Evolutionary conservation across 1,284 basidiomycete genomes (phyloP), one percentile per base, ranked within the genome.

Genomic region (Marasmius oreades): DNA sequence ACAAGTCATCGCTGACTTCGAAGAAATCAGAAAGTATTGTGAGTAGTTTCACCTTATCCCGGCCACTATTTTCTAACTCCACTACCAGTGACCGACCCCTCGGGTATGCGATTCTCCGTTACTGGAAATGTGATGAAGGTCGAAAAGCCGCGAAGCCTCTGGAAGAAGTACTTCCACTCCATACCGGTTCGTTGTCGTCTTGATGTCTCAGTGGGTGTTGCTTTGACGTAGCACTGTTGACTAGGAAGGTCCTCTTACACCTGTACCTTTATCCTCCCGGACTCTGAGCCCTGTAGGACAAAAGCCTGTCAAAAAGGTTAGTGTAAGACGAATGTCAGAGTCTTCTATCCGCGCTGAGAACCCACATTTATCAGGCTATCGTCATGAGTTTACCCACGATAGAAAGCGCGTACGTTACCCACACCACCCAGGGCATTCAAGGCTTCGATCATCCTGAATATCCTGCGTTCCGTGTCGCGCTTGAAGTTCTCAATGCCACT

Each of bases 371-470:
- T 52, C 66, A 94, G 86, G 92, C 91, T 20, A 78, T 93, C 37
- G 81, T 99, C 39, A 90, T 95, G 69, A 86, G 92, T 58, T 79
- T 99, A 62, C 88, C 95, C 0, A 93, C 94, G 3, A 97, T 98
- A 62, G 97, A 99, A 73, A 95, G 93, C 64, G 90, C 92, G 8
- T 99, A 89, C 70, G 89, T 87, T 14, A 84, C 80, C 24, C 91
- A 96, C 67, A 88, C 86, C 12, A 82, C 92, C 0, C 92, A 88
- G 66, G 88, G 90, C 39, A 85, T 93, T 46, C 75, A 79, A 66
- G 92, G 93, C 16, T 94, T 90, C 69, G 71, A 84, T 59, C 88
- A 98, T 69, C 84, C 89, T 1, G 93, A 98, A 62, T 88, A 88
- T 57, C 90, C 96, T 1, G 90, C 90, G 14, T 74, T 98, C 33